A percentile compares a stretch with the other conserved stretches of the same genome.
Evolutionary conservation across 768 basidiomycete species (phyloP).

Genomic region (Trametes gibbosa): DNA sequence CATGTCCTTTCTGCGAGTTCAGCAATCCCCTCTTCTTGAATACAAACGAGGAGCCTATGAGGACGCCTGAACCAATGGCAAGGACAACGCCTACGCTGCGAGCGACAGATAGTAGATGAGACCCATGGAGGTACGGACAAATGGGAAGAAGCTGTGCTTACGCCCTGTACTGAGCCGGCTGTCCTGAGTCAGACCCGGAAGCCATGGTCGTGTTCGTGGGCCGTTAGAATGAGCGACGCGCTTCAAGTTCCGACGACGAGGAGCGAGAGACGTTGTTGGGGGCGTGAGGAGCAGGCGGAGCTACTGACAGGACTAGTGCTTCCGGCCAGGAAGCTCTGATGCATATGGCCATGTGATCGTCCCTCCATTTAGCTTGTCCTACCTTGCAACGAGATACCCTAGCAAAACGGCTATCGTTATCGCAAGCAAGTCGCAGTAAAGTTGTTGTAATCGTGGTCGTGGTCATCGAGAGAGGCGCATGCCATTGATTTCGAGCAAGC

Average conservation of each 20-base stretch:
- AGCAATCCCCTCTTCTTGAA: constrained; percentile 56
- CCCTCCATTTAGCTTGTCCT: not conserved
- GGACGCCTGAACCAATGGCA: constrained; percentile 41
- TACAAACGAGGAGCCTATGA: constrained; percentile 51
- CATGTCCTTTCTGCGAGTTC: constrained; percentile 29
- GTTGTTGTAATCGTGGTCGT: too few relatives aligned
- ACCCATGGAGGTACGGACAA: too few relatives aligned
- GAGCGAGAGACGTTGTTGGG: not conserved
- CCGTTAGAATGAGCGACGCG: not conserved
- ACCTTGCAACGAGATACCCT: too few relatives aligned
- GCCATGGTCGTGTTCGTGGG: not conserved
- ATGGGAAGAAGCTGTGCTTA: not conserved
- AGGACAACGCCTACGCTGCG: constrained; percentile 32
- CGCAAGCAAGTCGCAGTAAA: too few relatives aligned
- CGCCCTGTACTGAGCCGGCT: constrained; percentile 5
- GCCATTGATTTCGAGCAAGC: too few relatives aligned
- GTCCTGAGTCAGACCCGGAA: not conserved
- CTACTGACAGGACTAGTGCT: not conserved
- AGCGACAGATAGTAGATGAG: not conserved
- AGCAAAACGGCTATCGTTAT: too few relatives aligned
- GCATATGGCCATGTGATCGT: constrained; percentile 9
- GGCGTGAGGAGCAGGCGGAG: not conserved
- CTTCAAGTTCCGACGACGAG: not conserved
- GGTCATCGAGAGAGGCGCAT: too few relatives aligned
- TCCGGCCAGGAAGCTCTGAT: constrained; percentile 8